These are phyloP conservation scores for Yarrowia sp. DNA, from an alignment of 805 yeast species.

Conservation along the genomic window DNA sequence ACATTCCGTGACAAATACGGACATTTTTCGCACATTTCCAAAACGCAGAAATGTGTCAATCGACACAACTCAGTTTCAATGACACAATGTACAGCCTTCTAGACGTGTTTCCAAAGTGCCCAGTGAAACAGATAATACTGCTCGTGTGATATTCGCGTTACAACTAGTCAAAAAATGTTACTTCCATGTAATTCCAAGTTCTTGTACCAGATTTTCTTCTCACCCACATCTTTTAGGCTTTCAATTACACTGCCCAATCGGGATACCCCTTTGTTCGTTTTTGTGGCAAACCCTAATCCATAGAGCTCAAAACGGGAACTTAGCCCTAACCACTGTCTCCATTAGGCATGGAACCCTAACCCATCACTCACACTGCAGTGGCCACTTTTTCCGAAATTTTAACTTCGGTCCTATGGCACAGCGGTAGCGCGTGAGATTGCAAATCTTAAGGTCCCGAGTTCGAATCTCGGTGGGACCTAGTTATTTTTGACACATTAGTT, in stretches of 20 bases:
- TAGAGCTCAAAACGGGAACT: too few relatives aligned
- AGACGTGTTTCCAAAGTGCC: too few relatives aligned
- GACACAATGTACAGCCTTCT: too few relatives aligned
- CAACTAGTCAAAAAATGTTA: too few relatives aligned
- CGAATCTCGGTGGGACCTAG: slow-evolving; percentile 40
- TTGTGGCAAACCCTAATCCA: too few relatives aligned
- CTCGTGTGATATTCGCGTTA: too few relatives aligned
- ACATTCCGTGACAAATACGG: neutral
- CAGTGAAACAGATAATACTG: too few relatives aligned
- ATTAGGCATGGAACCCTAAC: slow-evolving; percentile 2
- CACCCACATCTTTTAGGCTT: too few relatives aligned
- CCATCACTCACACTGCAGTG: neutral
- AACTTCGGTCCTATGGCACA: slow-evolving; percentile 38
- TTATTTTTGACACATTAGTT: slow-evolving; percentile 5
- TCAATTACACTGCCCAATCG: slow-evolving; percentile 9
- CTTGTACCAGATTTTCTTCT: neutral
- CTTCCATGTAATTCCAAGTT: too few relatives aligned
- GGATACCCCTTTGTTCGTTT: neutral
- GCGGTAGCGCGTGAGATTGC: slow-evolving; percentile 40
- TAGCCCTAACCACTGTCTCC: neutral
- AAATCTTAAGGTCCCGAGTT: slow-evolving; percentile 40
- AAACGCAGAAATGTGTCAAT: slow-evolving; percentile 1
- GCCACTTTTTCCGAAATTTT: slow-evolving; percentile 9
- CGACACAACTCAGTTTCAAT: too few relatives aligned
- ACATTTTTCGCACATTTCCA: too few relatives aligned